These are phyloP conservation scores for Podochytrium sp. DNA, from an alignment of 192 early-diverging fungal species.

Conservation along the genomic window DNA sequence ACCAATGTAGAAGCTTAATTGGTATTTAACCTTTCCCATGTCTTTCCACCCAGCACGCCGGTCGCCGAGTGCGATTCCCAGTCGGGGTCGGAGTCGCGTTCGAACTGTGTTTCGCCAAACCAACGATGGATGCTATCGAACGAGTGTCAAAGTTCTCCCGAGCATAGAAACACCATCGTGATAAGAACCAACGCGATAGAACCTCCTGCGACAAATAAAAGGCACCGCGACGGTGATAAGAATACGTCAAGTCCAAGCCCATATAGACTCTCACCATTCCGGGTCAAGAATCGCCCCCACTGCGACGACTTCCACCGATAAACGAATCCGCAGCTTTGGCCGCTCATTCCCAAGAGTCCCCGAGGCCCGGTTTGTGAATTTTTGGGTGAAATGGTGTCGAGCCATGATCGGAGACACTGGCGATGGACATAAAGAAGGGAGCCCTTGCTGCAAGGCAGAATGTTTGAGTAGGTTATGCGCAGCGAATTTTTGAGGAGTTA, in stretches of 20 bases:
- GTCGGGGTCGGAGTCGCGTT: background rate
- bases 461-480: background rate
- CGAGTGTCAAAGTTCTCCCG: background rate
- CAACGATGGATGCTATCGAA: conserved; percentile 8
- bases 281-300: background rate
- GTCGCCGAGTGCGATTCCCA: background rate
- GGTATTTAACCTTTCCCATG: background rate
- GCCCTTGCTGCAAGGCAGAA: conserved; percentile 9
- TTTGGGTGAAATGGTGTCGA: background rate
- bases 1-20: background rate
- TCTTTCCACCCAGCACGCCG: background rate
- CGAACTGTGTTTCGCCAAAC: conserved; percentile 16
- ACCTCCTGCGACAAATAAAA: background rate
- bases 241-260: background rate
- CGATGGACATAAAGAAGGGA: conserved; percentile 8
- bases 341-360: background rate
- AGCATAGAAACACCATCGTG: background rate
- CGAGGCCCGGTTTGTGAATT: background rate
- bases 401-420: background rate
- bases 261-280: background rate
- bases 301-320: conserved; percentile 3
- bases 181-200: background rate
- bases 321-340: conserved; percentile 1
- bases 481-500: background rate
- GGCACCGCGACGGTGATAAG: too few species aligned